Conservation (phyloP, 768 basidiomycete species). For the Xerocomus potaroensis region DNA sequence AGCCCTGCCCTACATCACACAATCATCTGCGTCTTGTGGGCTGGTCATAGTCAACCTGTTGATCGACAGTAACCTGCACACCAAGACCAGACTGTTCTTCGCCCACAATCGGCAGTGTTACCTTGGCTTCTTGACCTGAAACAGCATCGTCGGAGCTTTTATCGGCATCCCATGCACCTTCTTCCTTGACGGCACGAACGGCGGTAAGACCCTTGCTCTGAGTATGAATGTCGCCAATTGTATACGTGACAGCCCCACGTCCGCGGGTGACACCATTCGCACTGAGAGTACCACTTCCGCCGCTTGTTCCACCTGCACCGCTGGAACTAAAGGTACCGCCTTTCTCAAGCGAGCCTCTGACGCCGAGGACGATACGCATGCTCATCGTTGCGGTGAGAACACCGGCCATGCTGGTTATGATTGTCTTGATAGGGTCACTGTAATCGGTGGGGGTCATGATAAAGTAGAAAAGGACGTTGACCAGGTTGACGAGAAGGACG, state of each 20-base stretch:
- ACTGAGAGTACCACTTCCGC: conserved; percentile 41
- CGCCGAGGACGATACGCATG: conserved; percentile 79
- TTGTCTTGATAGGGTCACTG: conserved; percentile 71
- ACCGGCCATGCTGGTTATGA: conserved; percentile 81
- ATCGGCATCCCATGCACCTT: conserved; percentile 34
- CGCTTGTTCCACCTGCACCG: conserved; percentile 41
- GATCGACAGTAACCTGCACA: conserved; percentile 58
- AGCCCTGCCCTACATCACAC: not conserved
- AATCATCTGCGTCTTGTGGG: conserved; percentile 14
- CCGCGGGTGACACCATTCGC: conserved; percentile 27
- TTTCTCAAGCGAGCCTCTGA: conserved; percentile 67
- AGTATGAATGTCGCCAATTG: conserved; percentile 47
- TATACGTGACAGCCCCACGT: conserved; percentile 27
- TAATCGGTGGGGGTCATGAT: conserved; percentile 61
- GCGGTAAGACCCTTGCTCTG: conserved; percentile 49
- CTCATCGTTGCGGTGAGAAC: conserved; percentile 87
- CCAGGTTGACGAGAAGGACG: conserved; percentile 75
- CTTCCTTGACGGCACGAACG: conserved; percentile 37
- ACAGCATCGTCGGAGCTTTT: conserved; percentile 40
- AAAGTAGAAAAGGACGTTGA: conserved; percentile 87
- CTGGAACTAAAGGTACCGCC: conserved; percentile 70
- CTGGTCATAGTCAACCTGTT: conserved; percentile 50
- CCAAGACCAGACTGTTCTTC: conserved; percentile 35
- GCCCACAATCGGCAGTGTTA: conserved; percentile 31
- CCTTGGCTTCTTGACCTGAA: conserved; percentile 34